Evolutionary conservation across 2,329 filamentous ascomycete genomes (phyloP).

Genomic region (Teratosphaeria gauchensis): DNA sequence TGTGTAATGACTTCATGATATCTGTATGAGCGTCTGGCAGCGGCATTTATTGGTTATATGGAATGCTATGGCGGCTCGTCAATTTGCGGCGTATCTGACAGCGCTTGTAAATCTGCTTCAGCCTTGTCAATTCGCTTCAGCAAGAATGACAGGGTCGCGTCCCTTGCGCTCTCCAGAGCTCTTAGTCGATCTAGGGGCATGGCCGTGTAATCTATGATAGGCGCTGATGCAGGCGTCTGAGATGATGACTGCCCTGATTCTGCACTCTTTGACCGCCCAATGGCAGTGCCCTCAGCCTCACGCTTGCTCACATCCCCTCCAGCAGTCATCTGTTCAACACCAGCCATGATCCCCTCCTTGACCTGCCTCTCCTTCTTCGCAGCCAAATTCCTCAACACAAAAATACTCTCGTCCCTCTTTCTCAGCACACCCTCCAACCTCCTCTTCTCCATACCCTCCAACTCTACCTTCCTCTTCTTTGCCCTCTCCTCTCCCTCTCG

Average conservation of each 20-base stretch:
- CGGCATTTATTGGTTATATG: neutral
- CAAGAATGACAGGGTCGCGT: constrained; percentile 44
- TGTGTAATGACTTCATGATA: neutral
- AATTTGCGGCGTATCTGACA: neutral
- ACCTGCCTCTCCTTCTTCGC: constrained; percentile 34
- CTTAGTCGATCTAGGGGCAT: constrained; percentile 33
- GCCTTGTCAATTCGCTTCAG: constrained; percentile 44
- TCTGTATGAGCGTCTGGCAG: neutral
- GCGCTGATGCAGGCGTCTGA: constrained; percentile 1
- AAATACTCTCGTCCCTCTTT: constrained; percentile 41
- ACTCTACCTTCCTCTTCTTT: constrained; percentile 26
- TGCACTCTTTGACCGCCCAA: neutral
- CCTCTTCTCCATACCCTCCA: constrained; percentile 23
- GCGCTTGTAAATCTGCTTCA: constrained; percentile 26
- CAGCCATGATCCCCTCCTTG: constrained; percentile 13
- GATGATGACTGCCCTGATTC: neutral
- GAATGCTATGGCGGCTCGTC: neutral
- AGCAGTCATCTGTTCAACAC: constrained; percentile 6
- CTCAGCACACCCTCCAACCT: constrained; percentile 32
- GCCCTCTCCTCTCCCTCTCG: constrained; percentile 17
- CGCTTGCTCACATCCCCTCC: constrained; percentile 1
- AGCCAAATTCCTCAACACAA: constrained; percentile 36
- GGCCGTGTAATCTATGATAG: constrained; percentile 30
- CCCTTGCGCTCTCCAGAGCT: constrained; percentile 40
- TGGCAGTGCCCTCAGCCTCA: neutral